Conservation (phyloP, 495 filamentous ascomycete genomes). For the Penicillium silybi region DNA sequence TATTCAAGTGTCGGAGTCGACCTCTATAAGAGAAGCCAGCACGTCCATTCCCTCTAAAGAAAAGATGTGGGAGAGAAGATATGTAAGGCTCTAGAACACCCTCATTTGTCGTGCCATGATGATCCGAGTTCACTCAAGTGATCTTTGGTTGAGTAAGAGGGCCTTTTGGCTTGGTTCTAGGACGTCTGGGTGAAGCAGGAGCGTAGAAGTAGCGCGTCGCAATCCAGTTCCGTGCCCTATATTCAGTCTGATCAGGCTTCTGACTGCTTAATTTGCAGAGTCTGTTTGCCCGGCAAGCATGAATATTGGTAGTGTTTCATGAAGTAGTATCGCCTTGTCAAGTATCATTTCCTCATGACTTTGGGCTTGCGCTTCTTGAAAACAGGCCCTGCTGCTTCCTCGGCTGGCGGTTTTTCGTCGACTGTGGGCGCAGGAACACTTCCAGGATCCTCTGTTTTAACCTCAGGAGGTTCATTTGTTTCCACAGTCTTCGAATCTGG, state of each 20-base stretch:
- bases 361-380: slow-evolving; percentile 94
- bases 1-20: neutral
- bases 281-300: neutral
- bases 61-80: neutral
- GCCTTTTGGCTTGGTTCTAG: neutral
- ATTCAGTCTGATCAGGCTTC: neutral
- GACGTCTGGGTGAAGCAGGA: neutral
- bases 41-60: neutral
- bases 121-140: no score
- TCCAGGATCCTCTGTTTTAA: slow-evolving; percentile 30
- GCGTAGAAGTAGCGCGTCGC: neutral
- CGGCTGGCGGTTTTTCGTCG: slow-evolving; percentile 26
- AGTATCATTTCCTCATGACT: slow-evolving; percentile 48
- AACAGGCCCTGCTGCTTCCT: slow-evolving; percentile 48
- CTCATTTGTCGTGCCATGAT: neutral
- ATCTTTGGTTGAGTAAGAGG: neutral
- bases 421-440: neutral
- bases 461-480: neutral
- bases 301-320: neutral
- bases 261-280: neutral
- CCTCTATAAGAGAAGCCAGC: neutral
- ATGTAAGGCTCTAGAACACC: neutral
- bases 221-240: neutral
- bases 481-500: neutral
- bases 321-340: neutral